Evolutionary conservation across 768 basidiomycete species (phyloP).

Genomic region (Plicaturopsis crispa): DNA sequence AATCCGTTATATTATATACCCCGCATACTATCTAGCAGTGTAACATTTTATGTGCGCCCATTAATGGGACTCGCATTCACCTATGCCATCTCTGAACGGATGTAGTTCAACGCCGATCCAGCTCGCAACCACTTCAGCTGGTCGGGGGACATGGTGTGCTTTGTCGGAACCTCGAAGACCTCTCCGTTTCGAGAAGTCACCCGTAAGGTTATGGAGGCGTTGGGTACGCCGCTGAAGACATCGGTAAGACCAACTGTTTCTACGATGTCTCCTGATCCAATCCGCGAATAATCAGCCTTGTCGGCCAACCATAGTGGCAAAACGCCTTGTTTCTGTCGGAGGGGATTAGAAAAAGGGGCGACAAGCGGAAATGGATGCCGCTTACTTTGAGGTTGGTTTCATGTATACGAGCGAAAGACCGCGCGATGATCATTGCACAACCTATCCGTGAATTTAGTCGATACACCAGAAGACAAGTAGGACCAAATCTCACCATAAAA

Average conservation of each 20-base stretch:
- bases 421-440: slow-evolving; percentile 79
- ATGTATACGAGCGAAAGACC: slow-evolving; percentile 97
- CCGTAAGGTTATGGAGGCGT: slow-evolving; percentile 44
- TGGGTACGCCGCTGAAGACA: slow-evolving; percentile 39
- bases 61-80: no score
- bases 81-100: slow-evolving; percentile 61
- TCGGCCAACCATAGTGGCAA: slow-evolving; percentile 92
- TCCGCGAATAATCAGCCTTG: slow-evolving; percentile 77
- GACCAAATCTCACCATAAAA: slow-evolving; percentile 59
- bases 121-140: slow-evolving; percentile 87
- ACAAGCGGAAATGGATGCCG: background rate
- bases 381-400: slow-evolving; percentile 92
- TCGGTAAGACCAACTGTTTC: slow-evolving; percentile 79
- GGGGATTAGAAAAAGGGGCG: slow-evolving; percentile 6
- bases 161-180: slow-evolving; percentile 59
- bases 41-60: background rate
- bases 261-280: slow-evolving; percentile 75
- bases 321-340: slow-evolving; percentile 87
- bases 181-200: slow-evolving; percentile 64
- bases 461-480: background rate
- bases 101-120: slow-evolving; percentile 88
- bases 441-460: slow-evolving; percentile 33
- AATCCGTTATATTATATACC: slow-evolving; percentile 1
- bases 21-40: no score
- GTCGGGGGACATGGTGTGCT: slow-evolving; percentile 86